Percentiles rank a stretch among this genome's conserved stretches.
These are phyloP conservation scores for Russula ochroleuca DNA, from an alignment of 768 basidiomycete species.

Conservation along the genomic window DNA sequence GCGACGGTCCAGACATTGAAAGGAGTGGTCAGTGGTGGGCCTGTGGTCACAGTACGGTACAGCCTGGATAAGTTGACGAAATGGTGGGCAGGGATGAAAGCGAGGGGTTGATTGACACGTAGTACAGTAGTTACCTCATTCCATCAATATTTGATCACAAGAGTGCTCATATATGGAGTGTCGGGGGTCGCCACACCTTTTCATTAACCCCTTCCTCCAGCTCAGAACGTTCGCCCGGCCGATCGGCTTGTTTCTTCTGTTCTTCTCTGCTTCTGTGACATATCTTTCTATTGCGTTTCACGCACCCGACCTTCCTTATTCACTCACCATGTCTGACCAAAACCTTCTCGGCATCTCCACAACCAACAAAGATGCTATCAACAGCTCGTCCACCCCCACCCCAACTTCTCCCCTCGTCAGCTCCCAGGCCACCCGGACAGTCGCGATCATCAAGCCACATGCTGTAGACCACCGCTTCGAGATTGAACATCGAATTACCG, in stretches of 20 bases:
- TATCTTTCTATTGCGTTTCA: conserved; percentile 20
- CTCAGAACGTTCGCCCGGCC: conserved; percentile 1
- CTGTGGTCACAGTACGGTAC: conserved; percentile 75
- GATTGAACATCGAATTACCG: conserved; percentile 73
- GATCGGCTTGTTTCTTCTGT: conserved; percentile 8
- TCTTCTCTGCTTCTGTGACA: conserved; percentile 16
- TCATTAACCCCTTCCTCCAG: conserved; percentile 16
- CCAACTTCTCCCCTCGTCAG: conserved; percentile 12
- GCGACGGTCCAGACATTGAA: conserved; percentile 83
- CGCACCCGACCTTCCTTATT: conserved; percentile 16
- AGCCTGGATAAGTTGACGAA: conserved; percentile 73
- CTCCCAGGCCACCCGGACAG: conserved; percentile 48
- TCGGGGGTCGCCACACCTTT: conserved; percentile 4
- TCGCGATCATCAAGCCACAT: conserved; percentile 82
- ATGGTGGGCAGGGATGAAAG: conserved; percentile 53
- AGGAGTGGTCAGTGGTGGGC: conserved; percentile 78
- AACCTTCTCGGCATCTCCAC: neutral
- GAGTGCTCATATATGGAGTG: neutral
- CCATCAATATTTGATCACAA: conserved; percentile 2
- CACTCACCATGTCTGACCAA: conserved; percentile 13
- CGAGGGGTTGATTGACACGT: neutral
- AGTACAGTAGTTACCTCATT: neutral
- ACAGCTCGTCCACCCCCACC: conserved; percentile 9
- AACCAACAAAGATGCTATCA: neutral
- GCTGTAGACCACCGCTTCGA: conserved; percentile 70